Conservation (phyloP, 2,329 filamentous ascomycete species). For the Aureobasidium melanogenum region DNA sequence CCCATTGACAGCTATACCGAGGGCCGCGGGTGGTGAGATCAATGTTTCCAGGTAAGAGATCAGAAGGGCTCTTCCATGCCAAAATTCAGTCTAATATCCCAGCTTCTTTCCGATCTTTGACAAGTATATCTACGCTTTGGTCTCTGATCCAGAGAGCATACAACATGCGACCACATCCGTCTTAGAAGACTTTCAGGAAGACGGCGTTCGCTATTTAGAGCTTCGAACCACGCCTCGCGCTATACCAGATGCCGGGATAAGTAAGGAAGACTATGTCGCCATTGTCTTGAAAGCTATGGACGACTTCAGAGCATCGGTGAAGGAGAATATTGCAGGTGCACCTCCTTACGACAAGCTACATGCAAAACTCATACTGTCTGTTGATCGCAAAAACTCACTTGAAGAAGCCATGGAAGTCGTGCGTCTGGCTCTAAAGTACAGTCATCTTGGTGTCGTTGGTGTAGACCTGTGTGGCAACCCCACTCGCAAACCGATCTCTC, state of each 20-base stretch:
- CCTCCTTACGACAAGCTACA: conserved; percentile 36
- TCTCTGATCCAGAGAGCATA: conserved; percentile 48
- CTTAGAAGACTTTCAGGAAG: conserved; percentile 54
- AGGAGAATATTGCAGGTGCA: not conserved
- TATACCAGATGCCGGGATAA: conserved; percentile 44
- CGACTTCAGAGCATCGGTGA: conserved; percentile 34
- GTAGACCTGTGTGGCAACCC: conserved; percentile 76
- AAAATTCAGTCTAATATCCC: conserved; percentile 10
- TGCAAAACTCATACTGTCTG: conserved; percentile 60
- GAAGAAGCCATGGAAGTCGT: conserved; percentile 56
- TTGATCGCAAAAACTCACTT: conserved; percentile 58
- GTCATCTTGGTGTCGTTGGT: conserved; percentile 53
- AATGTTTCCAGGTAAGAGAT: conserved; percentile 4
- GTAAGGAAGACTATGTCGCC: conserved; percentile 55
- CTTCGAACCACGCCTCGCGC: conserved; percentile 69
- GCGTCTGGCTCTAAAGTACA: conserved; percentile 51
- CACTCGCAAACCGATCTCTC: conserved; percentile 48
- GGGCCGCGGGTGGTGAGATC: conserved; percentile 40
- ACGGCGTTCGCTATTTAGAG: conserved; percentile 71
- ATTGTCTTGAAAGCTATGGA: conserved; percentile 58
- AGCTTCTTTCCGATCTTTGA: conserved; percentile 75
- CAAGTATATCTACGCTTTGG: conserved; percentile 68
- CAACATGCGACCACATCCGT: conserved; percentile 56
- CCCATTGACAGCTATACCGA: conserved; percentile 59
- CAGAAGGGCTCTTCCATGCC: not conserved